These are phyloP conservation scores for Malassezia globosa DNA, from an alignment of 1,284 basidiomycete species.

Conservation along the genomic window DNA sequence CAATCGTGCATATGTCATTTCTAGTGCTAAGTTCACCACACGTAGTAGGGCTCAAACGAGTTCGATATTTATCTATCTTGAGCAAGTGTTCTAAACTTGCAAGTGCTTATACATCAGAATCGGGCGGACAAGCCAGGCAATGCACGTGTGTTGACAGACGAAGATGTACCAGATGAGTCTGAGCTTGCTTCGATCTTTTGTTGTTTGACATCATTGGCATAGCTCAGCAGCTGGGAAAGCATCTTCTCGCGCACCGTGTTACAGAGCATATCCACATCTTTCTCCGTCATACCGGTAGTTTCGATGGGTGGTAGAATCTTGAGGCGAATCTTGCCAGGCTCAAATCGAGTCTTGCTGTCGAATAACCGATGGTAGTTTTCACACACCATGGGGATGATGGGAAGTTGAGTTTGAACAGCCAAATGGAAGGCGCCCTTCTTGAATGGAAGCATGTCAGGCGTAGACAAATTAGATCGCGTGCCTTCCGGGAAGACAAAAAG, in stretches of 20 bases:
- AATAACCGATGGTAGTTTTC: slow-evolving; percentile 79
- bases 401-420: slow-evolving; percentile 66
- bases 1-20: too few species aligned
- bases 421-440: slow-evolving; percentile 99
- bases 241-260: slow-evolving; percentile 52
- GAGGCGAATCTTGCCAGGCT: slow-evolving; percentile 65
- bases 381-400: slow-evolving; percentile 75
- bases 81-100: too few species aligned
- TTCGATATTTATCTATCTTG: too few species aligned
- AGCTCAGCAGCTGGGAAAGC: slow-evolving; percentile 21
- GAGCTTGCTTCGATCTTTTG: too few species aligned
- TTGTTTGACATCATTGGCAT: slow-evolving; percentile 5
- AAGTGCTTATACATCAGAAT: too few species aligned
- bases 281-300: slow-evolving; percentile 58
- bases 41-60: too few species aligned
- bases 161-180: too few species aligned
- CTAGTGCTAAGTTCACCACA: too few species aligned
- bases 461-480: slow-evolving; percentile 50
- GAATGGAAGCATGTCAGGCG: slow-evolving; percentile 57
- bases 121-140: too few species aligned
- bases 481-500: slow-evolving; percentile 47
- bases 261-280: slow-evolving; percentile 59
- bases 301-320: slow-evolving; percentile 68
- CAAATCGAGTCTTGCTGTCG: slow-evolving; percentile 68
- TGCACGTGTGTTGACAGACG: too few species aligned